phyloP scores from a whole-genome alignment of 345 rosid species.

The Linum usitatissimum region DNA sequence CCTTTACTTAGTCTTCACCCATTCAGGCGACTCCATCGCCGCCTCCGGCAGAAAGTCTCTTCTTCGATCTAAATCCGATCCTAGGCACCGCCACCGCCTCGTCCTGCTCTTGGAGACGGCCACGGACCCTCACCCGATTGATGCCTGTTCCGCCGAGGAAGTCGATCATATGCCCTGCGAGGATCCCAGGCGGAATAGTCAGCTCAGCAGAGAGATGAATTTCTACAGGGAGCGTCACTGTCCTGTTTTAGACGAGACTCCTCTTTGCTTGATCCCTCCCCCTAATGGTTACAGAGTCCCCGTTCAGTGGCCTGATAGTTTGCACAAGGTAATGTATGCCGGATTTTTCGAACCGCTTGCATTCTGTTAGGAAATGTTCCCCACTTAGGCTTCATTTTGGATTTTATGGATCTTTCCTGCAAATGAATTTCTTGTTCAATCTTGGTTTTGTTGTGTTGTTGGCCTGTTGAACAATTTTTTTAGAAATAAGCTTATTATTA shows the following conservation, averaged over 20 bases:
- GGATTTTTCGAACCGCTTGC: not conserved
- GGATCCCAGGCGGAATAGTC: constrained; percentile 85
- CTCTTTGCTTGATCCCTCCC: constrained; percentile 87
- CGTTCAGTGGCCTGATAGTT: constrained; percentile 85
- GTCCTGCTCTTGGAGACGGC: constrained; percentile 64
- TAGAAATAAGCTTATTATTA: not conserved
- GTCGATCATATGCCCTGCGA: constrained; percentile 96
- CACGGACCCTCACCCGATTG: constrained; percentile 55
- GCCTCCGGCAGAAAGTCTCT: constrained; percentile 87
- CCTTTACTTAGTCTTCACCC: constrained; percentile 75
- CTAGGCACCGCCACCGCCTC: constrained; percentile 66
- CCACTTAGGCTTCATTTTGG: too few relatives aligned
- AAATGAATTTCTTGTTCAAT: not conserved
- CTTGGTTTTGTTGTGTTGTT: not conserved
- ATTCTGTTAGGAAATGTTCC: not conserved
- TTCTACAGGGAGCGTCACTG: constrained; percentile 87
- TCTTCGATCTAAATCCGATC: constrained; percentile 77
- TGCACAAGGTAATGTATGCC: constrained; percentile 50
- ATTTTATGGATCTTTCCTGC: not conserved
- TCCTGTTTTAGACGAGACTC: constrained; percentile 61
- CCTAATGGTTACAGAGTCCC: constrained; percentile 67
- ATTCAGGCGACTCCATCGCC: constrained; percentile 90
- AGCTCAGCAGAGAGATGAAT: constrained; percentile 89
- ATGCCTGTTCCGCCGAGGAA: constrained; percentile 53
- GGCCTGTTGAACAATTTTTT: not conserved